Evolutionary conservation across 495 filamentous ascomycete genomes (phyloP).

Genomic region (Neurospora sp.): DNA sequence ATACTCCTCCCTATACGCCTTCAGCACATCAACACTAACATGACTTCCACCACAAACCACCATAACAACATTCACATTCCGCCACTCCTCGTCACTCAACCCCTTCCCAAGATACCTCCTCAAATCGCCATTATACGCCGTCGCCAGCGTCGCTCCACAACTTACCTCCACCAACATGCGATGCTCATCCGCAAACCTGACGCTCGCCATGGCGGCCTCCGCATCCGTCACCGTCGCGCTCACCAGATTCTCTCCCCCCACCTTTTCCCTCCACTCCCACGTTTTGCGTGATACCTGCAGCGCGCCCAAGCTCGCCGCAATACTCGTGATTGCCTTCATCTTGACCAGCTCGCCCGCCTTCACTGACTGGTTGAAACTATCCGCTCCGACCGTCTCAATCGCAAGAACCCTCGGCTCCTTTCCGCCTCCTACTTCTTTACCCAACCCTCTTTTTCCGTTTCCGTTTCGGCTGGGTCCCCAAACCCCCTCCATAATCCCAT

Average conservation of each 20-base stretch:
- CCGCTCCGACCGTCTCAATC: constrained; percentile 73
- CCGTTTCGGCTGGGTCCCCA: neutral
- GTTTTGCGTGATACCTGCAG: constrained; percentile 60
- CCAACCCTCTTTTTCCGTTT: neutral
- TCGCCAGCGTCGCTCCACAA: constrained; percentile 69
- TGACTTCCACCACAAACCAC: constrained; percentile 81
- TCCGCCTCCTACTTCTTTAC: constrained; percentile 28
- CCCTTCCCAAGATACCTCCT: constrained; percentile 49
- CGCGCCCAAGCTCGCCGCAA: constrained; percentile 73
- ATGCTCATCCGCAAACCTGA: constrained; percentile 73
- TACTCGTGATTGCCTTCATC: constrained; percentile 65
- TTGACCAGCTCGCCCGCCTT: constrained; percentile 51
- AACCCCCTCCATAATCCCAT: constrained; percentile 53
- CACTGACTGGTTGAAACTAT: constrained; percentile 55
- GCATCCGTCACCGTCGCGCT: constrained; percentile 66
- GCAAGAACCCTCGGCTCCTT: constrained; percentile 53
- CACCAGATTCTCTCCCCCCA: constrained; percentile 39
- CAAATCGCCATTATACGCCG: constrained; percentile 54
- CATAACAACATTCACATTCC: constrained; percentile 64
- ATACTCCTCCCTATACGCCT: constrained; percentile 50
- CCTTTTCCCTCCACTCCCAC: constrained; percentile 47
- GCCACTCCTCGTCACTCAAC: constrained; percentile 41
- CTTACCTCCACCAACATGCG: constrained; percentile 72
- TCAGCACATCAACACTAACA: constrained; percentile 57
- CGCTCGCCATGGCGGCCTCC: constrained; percentile 68